Conservation (phyloP, 331 rosid species). For the Telfairia occidentalis region DNA sequence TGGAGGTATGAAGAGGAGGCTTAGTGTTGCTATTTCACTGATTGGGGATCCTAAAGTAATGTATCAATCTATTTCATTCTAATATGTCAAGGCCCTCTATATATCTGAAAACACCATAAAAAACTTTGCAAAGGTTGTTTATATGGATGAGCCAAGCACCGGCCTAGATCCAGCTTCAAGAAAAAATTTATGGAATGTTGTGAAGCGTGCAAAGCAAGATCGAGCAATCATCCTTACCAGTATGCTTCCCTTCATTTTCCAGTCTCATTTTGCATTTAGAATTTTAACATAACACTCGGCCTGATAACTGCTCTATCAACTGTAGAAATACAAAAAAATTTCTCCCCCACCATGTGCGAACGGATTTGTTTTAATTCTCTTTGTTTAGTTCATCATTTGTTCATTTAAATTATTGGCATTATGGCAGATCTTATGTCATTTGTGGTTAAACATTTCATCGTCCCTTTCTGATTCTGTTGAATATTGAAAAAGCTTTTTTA, state of each 20-base stretch:
- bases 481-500: not conserved
- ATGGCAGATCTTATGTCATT: not conserved
- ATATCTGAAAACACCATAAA: not conserved
- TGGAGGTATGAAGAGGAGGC: constrained; percentile 99
- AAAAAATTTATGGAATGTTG: constrained; percentile 76
- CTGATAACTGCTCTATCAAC: not conserved
- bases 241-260: constrained; percentile 18
- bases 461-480: not conserved
- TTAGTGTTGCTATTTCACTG: constrained; percentile 89
- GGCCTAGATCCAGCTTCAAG: constrained; percentile 96
- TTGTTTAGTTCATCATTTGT: not conserved
- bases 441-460: not conserved
- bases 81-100: not conserved
- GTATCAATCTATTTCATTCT: constrained; percentile 9
- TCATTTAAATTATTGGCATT: not conserved
- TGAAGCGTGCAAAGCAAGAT: constrained; percentile 69
- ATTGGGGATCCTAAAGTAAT: constrained; percentile 78
- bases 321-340: not conserved
- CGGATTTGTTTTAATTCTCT: not conserved
- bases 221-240: constrained; percentile 94
- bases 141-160: constrained; percentile 97
- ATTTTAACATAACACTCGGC: not conserved
- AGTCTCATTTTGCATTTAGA: not conserved
- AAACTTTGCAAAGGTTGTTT: constrained; percentile 48
- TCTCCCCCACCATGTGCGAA: not conserved